These are phyloP conservation scores for Madurella fahalii DNA, from an alignment of 2,329 filamentous ascomycete genomes.

Conservation along the genomic window DNA sequence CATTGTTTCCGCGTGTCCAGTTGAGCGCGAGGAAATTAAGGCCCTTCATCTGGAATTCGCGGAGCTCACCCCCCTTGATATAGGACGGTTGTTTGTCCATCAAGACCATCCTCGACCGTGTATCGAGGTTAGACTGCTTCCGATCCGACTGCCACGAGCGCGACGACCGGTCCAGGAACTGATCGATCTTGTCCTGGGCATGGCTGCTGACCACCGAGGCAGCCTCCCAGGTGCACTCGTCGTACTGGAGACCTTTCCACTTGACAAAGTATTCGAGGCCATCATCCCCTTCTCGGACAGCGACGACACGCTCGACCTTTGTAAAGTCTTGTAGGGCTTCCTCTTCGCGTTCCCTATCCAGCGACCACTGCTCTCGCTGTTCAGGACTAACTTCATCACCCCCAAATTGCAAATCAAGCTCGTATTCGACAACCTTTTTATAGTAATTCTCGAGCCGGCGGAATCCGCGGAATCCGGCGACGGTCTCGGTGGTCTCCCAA, in stretches of 20 bases:
- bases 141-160: constrained; percentile 77
- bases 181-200: constrained; percentile 86
- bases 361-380: constrained; percentile 86
- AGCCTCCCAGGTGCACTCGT: constrained; percentile 90
- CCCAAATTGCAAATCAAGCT: constrained; percentile 72
- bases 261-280: constrained; percentile 90
- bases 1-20: constrained; percentile 91
- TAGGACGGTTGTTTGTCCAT: constrained; percentile 81
- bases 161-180: constrained; percentile 78
- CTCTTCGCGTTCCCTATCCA: constrained; percentile 88
- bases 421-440: constrained; percentile 73
- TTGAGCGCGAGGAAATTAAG: constrained; percentile 95
- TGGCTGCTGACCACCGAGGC: constrained; percentile 70
- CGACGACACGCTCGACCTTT: constrained; percentile 89
- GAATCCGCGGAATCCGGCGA: constrained; percentile 75
- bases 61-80: constrained; percentile 76
- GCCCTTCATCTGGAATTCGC: constrained; percentile 89
- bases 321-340: constrained; percentile 88
- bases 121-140: constrained; percentile 69
- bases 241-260: constrained; percentile 92
- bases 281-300: constrained; percentile 72
- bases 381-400: constrained; percentile 73
- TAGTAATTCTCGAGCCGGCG: constrained; percentile 95
- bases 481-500: constrained; percentile 77
- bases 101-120: constrained; percentile 68